A percentile compares a stretch with the other conserved stretches of the same genome.
Evolutionary conservation across 164 flowering plant genomes (phyloP).

Genomic region (Malania oleifera): DNA sequence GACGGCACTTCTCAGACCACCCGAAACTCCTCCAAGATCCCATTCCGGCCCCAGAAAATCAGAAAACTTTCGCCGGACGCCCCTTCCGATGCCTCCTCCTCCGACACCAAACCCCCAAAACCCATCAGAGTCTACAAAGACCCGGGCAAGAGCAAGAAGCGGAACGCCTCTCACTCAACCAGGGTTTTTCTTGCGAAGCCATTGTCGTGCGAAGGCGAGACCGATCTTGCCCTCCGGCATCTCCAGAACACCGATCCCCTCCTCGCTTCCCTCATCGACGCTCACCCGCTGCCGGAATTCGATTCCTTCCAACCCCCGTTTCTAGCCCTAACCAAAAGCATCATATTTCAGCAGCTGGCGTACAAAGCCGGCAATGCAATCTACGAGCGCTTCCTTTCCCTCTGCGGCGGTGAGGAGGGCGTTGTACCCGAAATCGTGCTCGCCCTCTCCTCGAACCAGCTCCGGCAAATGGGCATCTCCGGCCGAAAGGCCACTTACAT

Average conservation of each 20-base stretch:
- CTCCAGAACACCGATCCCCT: constrained; percentile 24
- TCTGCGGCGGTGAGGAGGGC: constrained; percentile 22
- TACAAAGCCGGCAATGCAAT: constrained; percentile 26
- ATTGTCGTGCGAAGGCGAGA: constrained; percentile 19
- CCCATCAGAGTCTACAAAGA: not conserved
- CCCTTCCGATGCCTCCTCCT: not conserved
- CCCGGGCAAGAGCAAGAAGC: not conserved
- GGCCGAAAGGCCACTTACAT: constrained; percentile 36
- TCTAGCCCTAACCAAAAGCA: constrained; percentile 24
- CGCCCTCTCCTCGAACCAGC: constrained; percentile 21
- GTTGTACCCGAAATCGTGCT: constrained; percentile 25
- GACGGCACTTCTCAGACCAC: not conserved
- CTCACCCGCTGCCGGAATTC: constrained; percentile 22
- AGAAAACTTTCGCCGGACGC: constrained; percentile 14
- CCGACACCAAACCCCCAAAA: not conserved
- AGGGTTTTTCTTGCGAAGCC: constrained; percentile 7
- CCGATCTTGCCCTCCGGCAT: constrained; percentile 27
- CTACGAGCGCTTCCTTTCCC: constrained; percentile 26
- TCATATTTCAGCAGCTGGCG: constrained; percentile 38
- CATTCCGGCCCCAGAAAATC: constrained; percentile 25
- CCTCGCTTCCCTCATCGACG: constrained; percentile 19
- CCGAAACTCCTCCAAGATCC: constrained; percentile 16
- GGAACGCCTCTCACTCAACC: not conserved
- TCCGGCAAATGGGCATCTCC: constrained; percentile 34
- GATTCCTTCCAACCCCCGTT: constrained; percentile 19